Base-by-base conservation (phyloP, 1,284 basidiomycete species). In the Cutaneotrichosporon cyanovorans region DNA sequence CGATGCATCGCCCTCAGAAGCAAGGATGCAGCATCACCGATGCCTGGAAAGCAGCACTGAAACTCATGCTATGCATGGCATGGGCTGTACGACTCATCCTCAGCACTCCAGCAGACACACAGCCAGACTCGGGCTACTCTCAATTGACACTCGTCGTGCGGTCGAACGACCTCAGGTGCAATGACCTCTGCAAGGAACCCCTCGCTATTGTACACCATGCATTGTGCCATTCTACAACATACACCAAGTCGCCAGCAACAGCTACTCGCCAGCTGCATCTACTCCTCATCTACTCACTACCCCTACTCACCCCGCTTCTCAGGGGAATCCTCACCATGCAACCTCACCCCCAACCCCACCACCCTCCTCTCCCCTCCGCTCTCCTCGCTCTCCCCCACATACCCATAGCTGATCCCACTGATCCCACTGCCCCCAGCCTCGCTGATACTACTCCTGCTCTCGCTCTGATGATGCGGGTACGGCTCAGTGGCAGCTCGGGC, bases 171-270 rank as follows among this genome's bases (percentile, higher is more conserved):
- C n/a, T n/a, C n/a, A n/a, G n/a, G n/a, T n/a, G n/a, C n/a, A n/a
- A n/a, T 28, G 12, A 28, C 25, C 25, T 28, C 25, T 28, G 25
- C 25, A 28, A n/a, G 25, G 12, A 28, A 7, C 8, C 12, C 8
- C 25, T 28, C 25, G 25, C 25, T 28, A 28, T 28, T 7, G 12
- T 28, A 28, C 25, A 28, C 25, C 35, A 36, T 36, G 35, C 35
- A 36, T 19, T 11, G 35, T 15, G 18, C 11, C 10, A 11, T 9
- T 42, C 32, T 42, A 42, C 40, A 42, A 42, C 40, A 42, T 42
- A 22, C 34, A 41, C 31, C 20, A 3, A 33, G 19, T 21, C 31
- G 32, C 40, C 30, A 19, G 31, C 9, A 33, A 41, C 40, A 41
- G 25, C 19, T 33, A 33, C 2, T 33, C 40, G 19, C 40, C 40